phyloP scores from a whole-genome alignment of 352 stramenopile species.

The Phytophthora ramorum region DNA sequence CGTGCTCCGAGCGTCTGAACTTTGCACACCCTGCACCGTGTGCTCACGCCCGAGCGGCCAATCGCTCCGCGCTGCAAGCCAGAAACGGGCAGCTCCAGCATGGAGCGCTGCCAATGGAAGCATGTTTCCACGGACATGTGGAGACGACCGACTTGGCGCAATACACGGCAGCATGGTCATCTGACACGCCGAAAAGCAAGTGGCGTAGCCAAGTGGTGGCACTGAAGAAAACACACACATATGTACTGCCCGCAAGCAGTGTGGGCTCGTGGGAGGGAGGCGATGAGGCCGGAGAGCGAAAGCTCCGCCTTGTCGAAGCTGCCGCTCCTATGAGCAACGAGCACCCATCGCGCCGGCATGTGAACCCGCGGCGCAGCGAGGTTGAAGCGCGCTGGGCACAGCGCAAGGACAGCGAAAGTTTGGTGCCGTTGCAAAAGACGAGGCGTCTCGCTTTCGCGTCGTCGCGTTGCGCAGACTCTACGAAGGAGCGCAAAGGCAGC shows the following conservation, averaged over 20 bases:
- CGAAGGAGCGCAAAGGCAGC: background rate
- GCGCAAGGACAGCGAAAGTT: background rate
- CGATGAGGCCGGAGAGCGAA: slow-evolving; percentile 2
- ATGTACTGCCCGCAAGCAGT: slow-evolving; percentile 9
- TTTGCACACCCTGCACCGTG: background rate
- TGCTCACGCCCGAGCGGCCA: background rate
- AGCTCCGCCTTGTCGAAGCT: background rate
- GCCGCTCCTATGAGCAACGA: slow-evolving; percentile 1
- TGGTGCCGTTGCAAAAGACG: slow-evolving; percentile 15
- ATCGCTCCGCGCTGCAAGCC: background rate
- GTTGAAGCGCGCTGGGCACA: slow-evolving; percentile 5
- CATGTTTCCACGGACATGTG: slow-evolving; percentile 25
- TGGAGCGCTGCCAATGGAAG: slow-evolving; percentile 1
- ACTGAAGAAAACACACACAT: too few relatives aligned
- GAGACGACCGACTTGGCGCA: background rate
- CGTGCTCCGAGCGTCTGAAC: slow-evolving; percentile 1
- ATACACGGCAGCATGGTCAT: slow-evolving; percentile 1
- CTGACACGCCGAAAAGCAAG: slow-evolving; percentile 11
- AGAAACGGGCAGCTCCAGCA: slow-evolving; percentile 15
- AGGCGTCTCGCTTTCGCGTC: slow-evolving; percentile 21
- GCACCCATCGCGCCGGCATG: slow-evolving; percentile 1
- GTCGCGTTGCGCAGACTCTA: background rate
- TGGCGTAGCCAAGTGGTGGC: slow-evolving; percentile 2
- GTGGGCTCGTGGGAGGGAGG: background rate
- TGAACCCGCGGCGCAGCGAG: slow-evolving; percentile 1